Percentiles rank a stretch among this genome's conserved stretches.
phyloP scores from a whole-genome alignment of 2,329 filamentous ascomycete genomes.

The Juglanconis oblonga region DNA sequence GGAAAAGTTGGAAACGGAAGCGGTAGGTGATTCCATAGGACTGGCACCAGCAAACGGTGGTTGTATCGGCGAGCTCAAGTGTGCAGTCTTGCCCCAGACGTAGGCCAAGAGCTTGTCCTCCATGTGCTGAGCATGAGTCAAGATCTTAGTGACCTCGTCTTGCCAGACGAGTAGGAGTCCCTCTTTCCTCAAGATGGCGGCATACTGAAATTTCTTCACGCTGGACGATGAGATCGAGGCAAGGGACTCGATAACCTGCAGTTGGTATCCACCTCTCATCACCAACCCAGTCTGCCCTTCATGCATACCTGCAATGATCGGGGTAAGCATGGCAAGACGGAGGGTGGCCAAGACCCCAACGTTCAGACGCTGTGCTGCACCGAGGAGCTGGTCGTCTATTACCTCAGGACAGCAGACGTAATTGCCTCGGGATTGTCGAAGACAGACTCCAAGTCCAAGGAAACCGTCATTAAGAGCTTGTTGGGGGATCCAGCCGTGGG shows the following conservation, averaged over 20 bases:
- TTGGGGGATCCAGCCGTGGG: conserved; percentile 29
- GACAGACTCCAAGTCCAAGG: conserved; percentile 33
- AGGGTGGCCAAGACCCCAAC: conserved; percentile 47
- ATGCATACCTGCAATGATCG: conserved; percentile 39
- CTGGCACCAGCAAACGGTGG: conserved; percentile 17
- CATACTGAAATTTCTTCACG: conserved; percentile 41
- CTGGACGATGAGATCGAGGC: conserved; percentile 34
- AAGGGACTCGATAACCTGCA: conserved; percentile 44
- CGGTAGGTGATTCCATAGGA: conserved; percentile 19
- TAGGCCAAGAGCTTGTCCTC: conserved; percentile 32
- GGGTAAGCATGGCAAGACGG: conserved; percentile 43
- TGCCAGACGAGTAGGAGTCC: conserved; percentile 41
- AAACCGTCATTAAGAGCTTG: conserved; percentile 20
- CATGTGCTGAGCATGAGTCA: conserved; percentile 33
- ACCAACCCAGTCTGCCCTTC: conserved; percentile 40
- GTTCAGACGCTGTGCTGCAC: conserved; percentile 42
- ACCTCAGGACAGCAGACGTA: conserved; percentile 40
- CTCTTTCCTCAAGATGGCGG: conserved; percentile 40
- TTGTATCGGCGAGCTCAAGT: conserved; percentile 8
- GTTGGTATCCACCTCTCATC: conserved; percentile 38
- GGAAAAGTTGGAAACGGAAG: conserved; percentile 18
- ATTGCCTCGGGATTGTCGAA: conserved; percentile 36
- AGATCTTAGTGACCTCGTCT: conserved; percentile 37
- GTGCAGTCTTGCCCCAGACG: conserved; percentile 26
- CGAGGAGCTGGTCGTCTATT: conserved; percentile 35